Evolutionary conservation across 2,329 filamentous ascomycete species (phyloP).

Genomic region (Tetracladium maxilliforme): DNA sequence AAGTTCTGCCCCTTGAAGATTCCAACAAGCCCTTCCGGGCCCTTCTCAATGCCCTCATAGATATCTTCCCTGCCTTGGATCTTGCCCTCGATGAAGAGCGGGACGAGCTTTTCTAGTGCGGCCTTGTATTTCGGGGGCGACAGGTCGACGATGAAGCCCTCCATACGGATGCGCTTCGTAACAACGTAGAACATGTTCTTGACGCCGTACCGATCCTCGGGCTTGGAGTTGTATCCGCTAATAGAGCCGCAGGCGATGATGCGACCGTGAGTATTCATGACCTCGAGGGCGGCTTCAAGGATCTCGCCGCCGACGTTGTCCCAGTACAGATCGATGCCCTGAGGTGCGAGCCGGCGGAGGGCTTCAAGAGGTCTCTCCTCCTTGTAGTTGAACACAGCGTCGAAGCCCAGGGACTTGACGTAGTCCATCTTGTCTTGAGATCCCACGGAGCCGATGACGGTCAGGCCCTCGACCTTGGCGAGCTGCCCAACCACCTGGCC

Average conservation of each 20-base stretch:
- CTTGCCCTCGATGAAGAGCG: constrained; percentile 54
- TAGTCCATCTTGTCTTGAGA: constrained; percentile 63
- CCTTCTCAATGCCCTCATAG: constrained; percentile 53
- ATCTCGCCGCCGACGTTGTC: constrained; percentile 70
- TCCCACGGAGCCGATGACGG: constrained; percentile 61
- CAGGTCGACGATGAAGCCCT: constrained; percentile 54
- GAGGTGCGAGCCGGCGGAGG: constrained; percentile 48
- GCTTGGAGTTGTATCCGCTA: constrained; percentile 47
- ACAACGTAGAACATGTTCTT: constrained; percentile 46
- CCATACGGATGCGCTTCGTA: constrained; percentile 44
- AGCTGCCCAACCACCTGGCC: constrained; percentile 64
- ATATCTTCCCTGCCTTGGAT: constrained; percentile 46
- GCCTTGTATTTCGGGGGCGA: constrained; percentile 37
- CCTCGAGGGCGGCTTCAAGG: constrained; percentile 49
- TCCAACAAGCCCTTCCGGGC: constrained; percentile 46
- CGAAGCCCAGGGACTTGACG: constrained; percentile 58
- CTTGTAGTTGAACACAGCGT: constrained; percentile 70
- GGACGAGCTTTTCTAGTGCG: constrained; percentile 51
- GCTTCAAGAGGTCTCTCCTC: constrained; percentile 52
- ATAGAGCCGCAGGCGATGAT: constrained; percentile 53
- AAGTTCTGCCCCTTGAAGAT: constrained; percentile 58
- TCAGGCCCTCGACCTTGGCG: constrained; percentile 61
- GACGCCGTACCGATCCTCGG: constrained; percentile 39
- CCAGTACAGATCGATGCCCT: constrained; percentile 69
- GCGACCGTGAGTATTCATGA: constrained; percentile 48